A percentile compares a stretch with the other conserved stretches of the same genome.
Conservation (phyloP, 78 protist genomes). For the Dictyostelium firmibasis region DNA sequence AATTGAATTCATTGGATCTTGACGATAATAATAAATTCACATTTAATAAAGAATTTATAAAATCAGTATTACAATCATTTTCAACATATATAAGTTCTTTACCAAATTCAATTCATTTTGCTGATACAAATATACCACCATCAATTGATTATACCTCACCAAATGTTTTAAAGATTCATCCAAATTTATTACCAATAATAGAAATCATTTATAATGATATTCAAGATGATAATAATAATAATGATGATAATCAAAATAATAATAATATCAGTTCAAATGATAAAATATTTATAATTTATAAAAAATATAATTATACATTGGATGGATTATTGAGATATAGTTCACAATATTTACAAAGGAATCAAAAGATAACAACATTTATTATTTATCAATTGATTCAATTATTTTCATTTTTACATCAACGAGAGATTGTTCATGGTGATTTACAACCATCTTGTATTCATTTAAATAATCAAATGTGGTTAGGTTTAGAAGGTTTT, state of each 20-base stretch:
- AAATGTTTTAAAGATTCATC: constrained; percentile 43
- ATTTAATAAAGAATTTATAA: constrained; percentile 13
- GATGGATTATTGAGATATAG: constrained; percentile 65
- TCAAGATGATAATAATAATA: neutral
- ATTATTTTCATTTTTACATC: constrained; percentile 33
- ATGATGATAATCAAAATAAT: neutral
- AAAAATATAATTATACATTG: constrained; percentile 41
- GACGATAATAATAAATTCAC: neutral
- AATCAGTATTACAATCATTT: constrained; percentile 17
- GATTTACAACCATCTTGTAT: constrained; percentile 47
- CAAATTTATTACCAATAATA: constrained; percentile 59
- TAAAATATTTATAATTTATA: constrained; percentile 4
- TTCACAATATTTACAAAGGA: constrained; percentile 15
- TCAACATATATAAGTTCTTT: constrained; percentile 60
- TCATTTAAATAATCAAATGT: constrained; percentile 36
- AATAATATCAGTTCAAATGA: neutral
- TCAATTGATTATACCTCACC: constrained; percentile 60
- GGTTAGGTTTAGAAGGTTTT: constrained; percentile 65
- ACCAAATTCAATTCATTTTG: constrained; percentile 72
- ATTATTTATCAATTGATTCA: constrained; percentile 64
- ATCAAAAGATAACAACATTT: constrained; percentile 31
- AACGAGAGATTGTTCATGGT: constrained; percentile 61
- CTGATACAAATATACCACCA: constrained; percentile 51
- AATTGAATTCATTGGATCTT: neutral
- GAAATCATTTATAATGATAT: constrained; percentile 27